Percentiles rank a stretch among this genome's conserved stretches.
These are phyloP conservation scores for Aspergillus kassunensis DNA, from an alignment of 495 filamentous ascomycete genomes.

Conservation along the genomic window DNA sequence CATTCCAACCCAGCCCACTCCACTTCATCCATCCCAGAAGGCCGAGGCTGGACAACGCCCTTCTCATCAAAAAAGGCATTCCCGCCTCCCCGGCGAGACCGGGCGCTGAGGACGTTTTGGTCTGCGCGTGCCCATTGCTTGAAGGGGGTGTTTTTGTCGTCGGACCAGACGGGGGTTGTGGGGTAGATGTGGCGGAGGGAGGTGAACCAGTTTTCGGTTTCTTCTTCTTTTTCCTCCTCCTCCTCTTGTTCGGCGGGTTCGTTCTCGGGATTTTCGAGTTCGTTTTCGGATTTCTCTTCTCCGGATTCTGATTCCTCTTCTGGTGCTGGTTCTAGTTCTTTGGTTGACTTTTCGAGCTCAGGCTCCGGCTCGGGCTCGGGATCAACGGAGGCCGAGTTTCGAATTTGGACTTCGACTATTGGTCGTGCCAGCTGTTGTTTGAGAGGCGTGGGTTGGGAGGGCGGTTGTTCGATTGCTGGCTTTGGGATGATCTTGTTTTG, in stretches of 20 bases:
- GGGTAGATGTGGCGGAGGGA: constrained; percentile 29
- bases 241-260: background rate
- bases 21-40: too few relatives aligned
- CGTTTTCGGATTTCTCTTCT: background rate
- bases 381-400: too few relatives aligned
- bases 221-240: background rate
- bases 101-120: constrained; percentile 29
- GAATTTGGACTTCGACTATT: too few relatives aligned
- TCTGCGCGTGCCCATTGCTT: constrained; percentile 41
- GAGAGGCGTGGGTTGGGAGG: too few relatives aligned
- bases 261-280: background rate
- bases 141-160: constrained; percentile 38
- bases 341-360: too few relatives aligned
- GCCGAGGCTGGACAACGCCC: constrained; percentile 27
- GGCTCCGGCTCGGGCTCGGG: too few relatives aligned
- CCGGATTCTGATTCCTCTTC: too few relatives aligned
- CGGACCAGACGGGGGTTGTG: constrained; percentile 28
- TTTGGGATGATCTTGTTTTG: background rate
- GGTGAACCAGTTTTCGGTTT: constrained; percentile 32
- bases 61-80: constrained; percentile 29
- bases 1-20: too few relatives aligned
- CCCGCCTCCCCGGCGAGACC: constrained; percentile 26
- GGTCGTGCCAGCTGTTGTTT: too few relatives aligned
- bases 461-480: background rate
- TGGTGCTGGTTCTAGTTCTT: too few relatives aligned